Percentiles rank a stretch among this genome's conserved stretches.
Conservation (phyloP, 306 rosid species). For the Styphnolobium japonicum region DNA sequence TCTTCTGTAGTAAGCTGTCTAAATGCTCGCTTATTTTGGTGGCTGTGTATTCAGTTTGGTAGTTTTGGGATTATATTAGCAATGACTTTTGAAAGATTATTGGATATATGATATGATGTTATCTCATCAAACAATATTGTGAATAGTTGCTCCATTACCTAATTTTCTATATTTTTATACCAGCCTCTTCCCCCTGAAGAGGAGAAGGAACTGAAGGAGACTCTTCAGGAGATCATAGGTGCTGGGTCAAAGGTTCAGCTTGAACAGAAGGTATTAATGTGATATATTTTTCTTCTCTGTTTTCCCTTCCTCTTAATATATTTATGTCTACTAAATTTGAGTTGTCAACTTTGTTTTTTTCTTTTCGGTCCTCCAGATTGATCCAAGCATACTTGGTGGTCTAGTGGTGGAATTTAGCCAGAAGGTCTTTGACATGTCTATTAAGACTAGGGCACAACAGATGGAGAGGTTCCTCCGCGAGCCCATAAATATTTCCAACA, state of each 20-base stretch:
- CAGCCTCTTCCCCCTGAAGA: conserved; percentile 89
- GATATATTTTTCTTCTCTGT: not conserved
- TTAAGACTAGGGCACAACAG: conserved; percentile 78
- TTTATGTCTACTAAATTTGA: not conserved
- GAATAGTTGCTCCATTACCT: not conserved
- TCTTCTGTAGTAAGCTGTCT: not conserved
- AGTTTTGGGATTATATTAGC: not conserved
- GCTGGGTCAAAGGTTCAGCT: conserved; percentile 67
- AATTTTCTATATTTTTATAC: conserved; percentile 12
- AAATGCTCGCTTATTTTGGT: not conserved
- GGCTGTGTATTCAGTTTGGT: not conserved
- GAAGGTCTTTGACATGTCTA: conserved; percentile 93
- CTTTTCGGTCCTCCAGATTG: conserved; percentile 53
- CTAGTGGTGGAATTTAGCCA: conserved; percentile 70
- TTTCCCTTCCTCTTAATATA: not conserved
- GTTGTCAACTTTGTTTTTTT: not conserved
- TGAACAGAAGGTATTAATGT: conserved; percentile 74
- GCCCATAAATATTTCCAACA: conserved; percentile 46
- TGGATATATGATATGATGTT: not conserved
- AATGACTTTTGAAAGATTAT: conserved; percentile 4
- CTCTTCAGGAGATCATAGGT: conserved; percentile 76
- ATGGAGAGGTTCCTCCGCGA: conserved; percentile 94
- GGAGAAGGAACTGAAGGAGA: conserved; percentile 84
- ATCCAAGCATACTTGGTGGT: conserved; percentile 86
- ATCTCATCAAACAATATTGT: not conserved